Evolutionary conservation across 1,139 yeast species (phyloP).

Genomic region (Blastobotrys ciferrii): DNA sequence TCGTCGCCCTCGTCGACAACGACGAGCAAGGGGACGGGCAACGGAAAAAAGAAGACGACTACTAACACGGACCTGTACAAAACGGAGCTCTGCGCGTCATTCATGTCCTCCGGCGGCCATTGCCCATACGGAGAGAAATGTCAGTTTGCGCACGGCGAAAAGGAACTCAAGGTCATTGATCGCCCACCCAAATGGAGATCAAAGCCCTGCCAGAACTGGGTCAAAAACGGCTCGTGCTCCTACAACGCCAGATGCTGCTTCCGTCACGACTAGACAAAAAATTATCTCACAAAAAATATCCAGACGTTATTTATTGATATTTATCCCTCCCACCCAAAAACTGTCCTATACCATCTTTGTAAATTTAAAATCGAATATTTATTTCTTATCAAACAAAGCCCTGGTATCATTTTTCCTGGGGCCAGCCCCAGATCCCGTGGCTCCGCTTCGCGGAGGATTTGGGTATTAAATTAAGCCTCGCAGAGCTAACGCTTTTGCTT

Average conservation of each 20-base stretch:
- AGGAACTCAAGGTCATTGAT: slow-evolving; percentile 69
- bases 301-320: slow-evolving; percentile 5
- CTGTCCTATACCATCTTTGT: neutral
- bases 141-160: slow-evolving; percentile 89
- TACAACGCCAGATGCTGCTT: slow-evolving; percentile 92
- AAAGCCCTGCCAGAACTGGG: slow-evolving; percentile 88
- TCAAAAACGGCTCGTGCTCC: slow-evolving; percentile 75
- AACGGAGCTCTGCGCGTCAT: slow-evolving; percentile 86
- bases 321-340: neutral
- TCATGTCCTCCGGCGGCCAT: slow-evolving; percentile 59
- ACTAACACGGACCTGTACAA: slow-evolving; percentile 77
- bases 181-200: slow-evolving; percentile 88
- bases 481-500: no score
- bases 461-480: no score
- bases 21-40: slow-evolving; percentile 7
- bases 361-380: neutral
- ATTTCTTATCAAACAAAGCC: no score
- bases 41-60: slow-evolving; percentile 33
- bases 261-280: slow-evolving; percentile 51
- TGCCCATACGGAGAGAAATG: slow-evolving; percentile 92
- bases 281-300: neutral
- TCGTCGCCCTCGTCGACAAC: slow-evolving; percentile 12
- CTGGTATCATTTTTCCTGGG: no score
- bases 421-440: no score
- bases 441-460: no score